Conservation (phyloP, 768 basidiomycete species). For the Leccinum arenicola region DNA sequence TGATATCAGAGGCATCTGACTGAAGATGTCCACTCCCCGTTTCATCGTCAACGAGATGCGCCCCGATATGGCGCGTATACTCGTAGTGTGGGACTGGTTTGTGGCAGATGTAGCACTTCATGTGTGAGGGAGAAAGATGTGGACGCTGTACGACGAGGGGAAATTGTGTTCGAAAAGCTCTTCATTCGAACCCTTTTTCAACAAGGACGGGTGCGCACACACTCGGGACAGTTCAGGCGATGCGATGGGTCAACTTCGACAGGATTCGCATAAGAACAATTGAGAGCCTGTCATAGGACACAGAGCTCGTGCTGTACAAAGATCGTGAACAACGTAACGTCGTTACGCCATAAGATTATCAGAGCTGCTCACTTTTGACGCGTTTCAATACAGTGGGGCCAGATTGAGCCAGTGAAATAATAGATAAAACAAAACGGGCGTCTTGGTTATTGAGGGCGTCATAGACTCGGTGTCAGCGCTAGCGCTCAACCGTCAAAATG, state of each 20-base stretch:
- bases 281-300: neutral
- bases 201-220: neutral
- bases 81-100: neutral
- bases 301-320: neutral
- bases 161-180: no score
- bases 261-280: neutral
- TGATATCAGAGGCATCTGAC: neutral
- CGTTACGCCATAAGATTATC: no score
- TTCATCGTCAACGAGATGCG: neutral
- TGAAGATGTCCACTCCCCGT: neutral
- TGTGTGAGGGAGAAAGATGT: neutral
- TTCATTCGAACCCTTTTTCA: neutral
- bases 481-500: no score
- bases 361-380: no score
- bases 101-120: slow-evolving; percentile 21
- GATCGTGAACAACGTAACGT: neutral
- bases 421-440: no score
- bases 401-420: no score
- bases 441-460: no score
- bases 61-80: no score
- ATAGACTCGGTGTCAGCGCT: no score
- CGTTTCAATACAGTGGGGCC: no score
- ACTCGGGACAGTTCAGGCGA: neutral
- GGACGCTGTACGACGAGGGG: neutral
- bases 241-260: neutral